phyloP scores from a whole-genome alignment of 345 rosid genomes.

The Eucalyptus regnans region DNA sequence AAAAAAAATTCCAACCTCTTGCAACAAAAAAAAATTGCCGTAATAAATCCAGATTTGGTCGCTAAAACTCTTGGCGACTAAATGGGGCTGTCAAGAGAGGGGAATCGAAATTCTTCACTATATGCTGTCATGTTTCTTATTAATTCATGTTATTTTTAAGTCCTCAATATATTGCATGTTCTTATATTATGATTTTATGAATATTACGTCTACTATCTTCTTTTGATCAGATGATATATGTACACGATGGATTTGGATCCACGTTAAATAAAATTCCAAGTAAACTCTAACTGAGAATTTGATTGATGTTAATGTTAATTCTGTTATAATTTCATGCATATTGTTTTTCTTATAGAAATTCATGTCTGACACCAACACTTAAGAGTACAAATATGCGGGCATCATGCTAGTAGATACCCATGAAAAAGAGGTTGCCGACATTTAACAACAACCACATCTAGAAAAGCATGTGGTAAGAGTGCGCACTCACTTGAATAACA shows the following conservation, averaged over 20 bases:
- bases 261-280: neutral
- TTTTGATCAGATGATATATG: neutral
- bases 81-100: neutral
- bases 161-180: neutral
- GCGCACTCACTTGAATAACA: neutral
- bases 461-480: neutral
- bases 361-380: neutral
- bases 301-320: neutral
- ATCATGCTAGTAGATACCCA: neutral
- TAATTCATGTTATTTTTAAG: neutral
- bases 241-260: neutral
- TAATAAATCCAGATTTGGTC: neutral
- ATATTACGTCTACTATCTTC: neutral
- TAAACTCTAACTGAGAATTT: neutral
- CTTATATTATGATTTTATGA: neutral
- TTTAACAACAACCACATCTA: neutral
- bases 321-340: neutral
- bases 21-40: accelerated
- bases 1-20: neutral
- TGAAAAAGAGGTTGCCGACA: neutral
- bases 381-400: neutral
- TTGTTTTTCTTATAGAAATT: neutral
- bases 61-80: neutral
- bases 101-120: neutral
- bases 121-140: neutral